Evolutionary conservation across 148 eudicot genomes (phyloP), one percentile per base, ranked within the genome.

Genomic region (Chenopodium berlandieri): DNA sequence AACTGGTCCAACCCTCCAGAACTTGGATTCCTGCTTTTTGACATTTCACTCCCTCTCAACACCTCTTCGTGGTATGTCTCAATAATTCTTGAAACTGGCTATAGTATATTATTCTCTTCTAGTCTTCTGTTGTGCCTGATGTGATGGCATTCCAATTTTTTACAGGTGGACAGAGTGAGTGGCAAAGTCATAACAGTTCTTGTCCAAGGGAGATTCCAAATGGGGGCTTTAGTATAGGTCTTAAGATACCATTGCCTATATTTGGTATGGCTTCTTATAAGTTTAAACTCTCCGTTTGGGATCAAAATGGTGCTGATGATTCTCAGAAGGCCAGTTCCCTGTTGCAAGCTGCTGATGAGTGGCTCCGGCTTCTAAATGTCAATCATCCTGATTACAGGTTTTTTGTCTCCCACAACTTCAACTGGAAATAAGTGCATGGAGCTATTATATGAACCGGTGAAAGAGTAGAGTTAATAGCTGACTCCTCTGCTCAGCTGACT

Each of bases 21-120:
- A 94, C 74, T 88, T 96, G 83, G 99, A 96, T 85, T 92, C 99
- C 23, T 94, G 95, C 87, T 96, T 96, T 86, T 85, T 96, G 86
- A 96, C 99, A 34, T 96, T 88, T 81, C 99, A 96, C 90, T 92
- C 89, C 22, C 86, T 96, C 66, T 89, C 93, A 40, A 94, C 96
- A 23, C 93, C 93, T 44, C 69, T 85, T 14, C 78, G 75, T 67
- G 88, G 98, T 95, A 85, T 75, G 84, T 85, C 50, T 81, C 78
- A 7, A 17, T 74, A 76, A 69, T 56, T 68, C 74, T 23, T 40
- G 30, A 17, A 25, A 31, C 32, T 56, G 67, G 60, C 20, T 65
- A 46, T 60, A 20, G 25, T 31, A 4, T 23, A 20, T 62, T 20
- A 17, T 34, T 37, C 22, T 81, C 40, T 74, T 27, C 30, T 27